phyloP scores from a whole-genome alignment of 139 green algal genomes.

The Medakamo hakoo region DNA sequence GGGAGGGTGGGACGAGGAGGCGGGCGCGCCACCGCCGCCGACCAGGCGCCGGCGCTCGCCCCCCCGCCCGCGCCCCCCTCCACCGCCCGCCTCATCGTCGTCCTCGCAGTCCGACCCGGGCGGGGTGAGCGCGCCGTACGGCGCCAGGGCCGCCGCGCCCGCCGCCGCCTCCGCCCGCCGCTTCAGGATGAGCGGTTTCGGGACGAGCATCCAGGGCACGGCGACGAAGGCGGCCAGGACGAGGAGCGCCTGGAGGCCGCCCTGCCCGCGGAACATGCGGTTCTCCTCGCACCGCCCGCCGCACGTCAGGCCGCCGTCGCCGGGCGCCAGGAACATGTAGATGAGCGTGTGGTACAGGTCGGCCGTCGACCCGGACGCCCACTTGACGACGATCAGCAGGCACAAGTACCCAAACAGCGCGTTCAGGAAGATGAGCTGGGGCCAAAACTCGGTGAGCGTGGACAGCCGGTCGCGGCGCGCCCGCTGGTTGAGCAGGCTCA shows the following conservation, averaged over 20 bases:
- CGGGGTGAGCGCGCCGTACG: background rate
- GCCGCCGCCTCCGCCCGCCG: slow-evolving; percentile 43
- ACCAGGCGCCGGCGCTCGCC: background rate
- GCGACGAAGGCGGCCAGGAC: slow-evolving; percentile 63
- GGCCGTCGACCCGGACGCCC: slow-evolving; percentile 48
- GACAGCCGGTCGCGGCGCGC: slow-evolving; percentile 75
- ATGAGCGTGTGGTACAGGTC: slow-evolving; percentile 99
- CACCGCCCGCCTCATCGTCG: slow-evolving; percentile 4
- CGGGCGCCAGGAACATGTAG: slow-evolving; percentile 94
- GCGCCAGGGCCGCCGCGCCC: background rate
- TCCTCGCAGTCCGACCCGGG: slow-evolving; percentile 10
- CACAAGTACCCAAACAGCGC: slow-evolving; percentile 91
- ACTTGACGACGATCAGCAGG: slow-evolving; percentile 93
- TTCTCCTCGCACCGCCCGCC: slow-evolving; percentile 41
- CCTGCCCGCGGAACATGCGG: slow-evolving; percentile 42
- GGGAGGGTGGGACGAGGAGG: background rate
- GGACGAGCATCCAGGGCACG: slow-evolving; percentile 92
- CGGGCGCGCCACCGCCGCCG: background rate
- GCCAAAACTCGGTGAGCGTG: slow-evolving; percentile 76
- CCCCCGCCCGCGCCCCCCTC: too few relatives aligned
- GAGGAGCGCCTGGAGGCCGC: slow-evolving; percentile 58
- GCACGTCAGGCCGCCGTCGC: slow-evolving; percentile 34
- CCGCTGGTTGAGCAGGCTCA: slow-evolving; percentile 78
- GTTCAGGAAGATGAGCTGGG: slow-evolving; percentile 92
- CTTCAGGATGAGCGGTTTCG: slow-evolving; percentile 91